Evolutionary conservation across 345 rosid genomes (phyloP).

Genomic region (Erodium maritimum): DNA sequence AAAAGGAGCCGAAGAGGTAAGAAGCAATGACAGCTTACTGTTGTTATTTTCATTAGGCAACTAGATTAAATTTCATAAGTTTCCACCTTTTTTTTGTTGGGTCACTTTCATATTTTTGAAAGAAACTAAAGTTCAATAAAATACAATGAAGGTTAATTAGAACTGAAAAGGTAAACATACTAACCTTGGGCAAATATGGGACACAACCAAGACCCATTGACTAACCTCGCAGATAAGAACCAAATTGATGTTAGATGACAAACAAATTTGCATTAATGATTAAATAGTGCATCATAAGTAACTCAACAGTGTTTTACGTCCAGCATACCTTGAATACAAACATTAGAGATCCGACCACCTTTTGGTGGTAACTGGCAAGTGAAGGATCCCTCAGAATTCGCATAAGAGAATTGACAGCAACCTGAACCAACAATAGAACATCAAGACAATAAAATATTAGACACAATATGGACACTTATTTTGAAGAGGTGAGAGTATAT

Average conservation of each 20-base stretch:
- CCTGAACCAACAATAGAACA: constrained; percentile 31
- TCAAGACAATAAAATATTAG: constrained; percentile 5
- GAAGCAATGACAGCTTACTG: background rate
- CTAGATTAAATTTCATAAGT: background rate
- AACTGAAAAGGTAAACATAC: constrained; percentile 11
- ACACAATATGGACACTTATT: too few species aligned
- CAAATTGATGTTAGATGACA: background rate
- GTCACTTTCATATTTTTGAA: too few species aligned
- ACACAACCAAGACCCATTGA: constrained; percentile 97
- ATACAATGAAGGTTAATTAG: background rate
- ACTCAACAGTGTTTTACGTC: background rate
- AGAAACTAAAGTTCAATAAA: too few species aligned
- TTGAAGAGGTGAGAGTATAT: too few species aligned
- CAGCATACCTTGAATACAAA: constrained; percentile 77
- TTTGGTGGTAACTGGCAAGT: constrained; percentile 87
- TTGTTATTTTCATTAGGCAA: background rate
- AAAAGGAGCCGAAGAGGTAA: background rate
- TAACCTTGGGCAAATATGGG: constrained; percentile 91
- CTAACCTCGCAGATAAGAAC: constrained; percentile 51
- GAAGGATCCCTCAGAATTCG: constrained; percentile 96
- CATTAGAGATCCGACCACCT: constrained; percentile 97
- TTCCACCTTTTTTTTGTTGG: background rate
- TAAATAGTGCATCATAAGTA: background rate
- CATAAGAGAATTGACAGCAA: constrained; percentile 95
- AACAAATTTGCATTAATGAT: background rate